phyloP scores from a whole-genome alignment of 371 early-diverging fungal species.

The Lichtheimia ramosa region DNA sequence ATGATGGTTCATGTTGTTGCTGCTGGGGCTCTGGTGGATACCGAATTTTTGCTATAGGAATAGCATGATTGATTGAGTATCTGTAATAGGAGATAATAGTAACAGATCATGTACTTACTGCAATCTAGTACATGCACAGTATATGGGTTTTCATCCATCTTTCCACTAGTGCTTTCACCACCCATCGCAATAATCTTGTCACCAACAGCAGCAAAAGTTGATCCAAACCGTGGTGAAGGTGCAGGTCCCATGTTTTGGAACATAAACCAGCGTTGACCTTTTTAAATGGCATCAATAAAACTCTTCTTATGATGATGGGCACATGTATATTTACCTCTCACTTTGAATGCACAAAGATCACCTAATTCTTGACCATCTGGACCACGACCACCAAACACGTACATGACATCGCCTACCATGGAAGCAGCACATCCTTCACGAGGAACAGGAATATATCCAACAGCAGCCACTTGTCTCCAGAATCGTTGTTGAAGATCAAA shows the following conservation, averaged over 20 bases:
- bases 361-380: conserved; percentile 60
- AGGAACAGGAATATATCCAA: conserved; percentile 66
- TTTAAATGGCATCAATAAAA: no score
- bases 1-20: conserved; percentile 6
- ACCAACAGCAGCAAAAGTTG: conserved; percentile 60
- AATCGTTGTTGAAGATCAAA: conserved; percentile 56
- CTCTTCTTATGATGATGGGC: no score
- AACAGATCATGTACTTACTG: conserved; percentile 24
- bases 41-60: conserved; percentile 56
- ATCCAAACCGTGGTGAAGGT: conserved; percentile 65
- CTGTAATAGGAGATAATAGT: no score
- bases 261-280: conserved; percentile 69
- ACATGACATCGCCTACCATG: conserved; percentile 75
- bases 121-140: conserved; percentile 65
- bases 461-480: conserved; percentile 65
- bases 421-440: conserved; percentile 68
- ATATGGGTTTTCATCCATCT: conserved; percentile 48
- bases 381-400: conserved; percentile 73
- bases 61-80: no score
- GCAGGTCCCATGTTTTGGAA: conserved; percentile 72
- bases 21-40: conserved; percentile 45
- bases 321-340: conserved; percentile 41
- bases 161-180: conserved; percentile 51
- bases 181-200: conserved; percentile 65
- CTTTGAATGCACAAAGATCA: conserved; percentile 74